Evolutionary conservation across 768 basidiomycete species (phyloP).

Genomic region (Boletus rex-veris): DNA sequence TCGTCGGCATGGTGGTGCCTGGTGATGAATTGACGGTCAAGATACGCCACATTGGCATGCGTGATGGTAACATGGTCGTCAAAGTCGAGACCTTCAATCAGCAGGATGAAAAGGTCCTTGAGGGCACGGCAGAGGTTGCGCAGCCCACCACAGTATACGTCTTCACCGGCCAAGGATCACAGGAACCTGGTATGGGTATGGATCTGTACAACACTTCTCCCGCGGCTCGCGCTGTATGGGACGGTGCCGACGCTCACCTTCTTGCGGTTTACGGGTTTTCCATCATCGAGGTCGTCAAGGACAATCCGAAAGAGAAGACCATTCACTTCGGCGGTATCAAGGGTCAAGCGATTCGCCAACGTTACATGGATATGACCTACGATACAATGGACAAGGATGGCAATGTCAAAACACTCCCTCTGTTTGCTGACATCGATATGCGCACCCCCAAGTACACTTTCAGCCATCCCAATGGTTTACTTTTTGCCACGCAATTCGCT

Average conservation of each 20-base stretch:
- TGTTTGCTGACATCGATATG: slow-evolving; percentile 93
- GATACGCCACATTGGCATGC: slow-evolving; percentile 89
- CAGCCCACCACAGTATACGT: slow-evolving; percentile 94
- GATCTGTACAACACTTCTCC: slow-evolving; percentile 91
- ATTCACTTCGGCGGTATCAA: slow-evolving; percentile 99
- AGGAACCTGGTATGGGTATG: slow-evolving; percentile 99
- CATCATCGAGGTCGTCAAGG: slow-evolving; percentile 97
- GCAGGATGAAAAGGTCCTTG: slow-evolving; percentile 86
- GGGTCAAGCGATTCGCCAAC: slow-evolving; percentile 94
- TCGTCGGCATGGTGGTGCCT: slow-evolving; percentile 96
- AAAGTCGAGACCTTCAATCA: slow-evolving; percentile 83
- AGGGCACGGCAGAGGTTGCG: slow-evolving; percentile 88
- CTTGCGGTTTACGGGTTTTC: slow-evolving; percentile 97
- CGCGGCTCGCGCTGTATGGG: slow-evolving; percentile 96
- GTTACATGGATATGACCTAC: slow-evolving; percentile 99
- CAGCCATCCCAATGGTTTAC: slow-evolving; percentile 89
- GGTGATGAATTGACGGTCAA: slow-evolving; percentile 83
- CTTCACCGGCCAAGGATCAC: slow-evolving; percentile 98
- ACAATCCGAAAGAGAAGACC: slow-evolving; percentile 97
- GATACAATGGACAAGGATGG: slow-evolving; percentile 97
- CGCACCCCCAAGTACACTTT: slow-evolving; percentile 98
- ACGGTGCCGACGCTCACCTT: slow-evolving; percentile 90
- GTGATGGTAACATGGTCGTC: slow-evolving; percentile 89
- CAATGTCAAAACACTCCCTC: slow-evolving; percentile 90
- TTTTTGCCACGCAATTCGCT: slow-evolving; percentile 98